Evolutionary conservation across 2,329 filamentous ascomycete genomes (phyloP), one percentile per base, ranked within the genome.

Genomic region (Microascus cirrosus): DNA sequence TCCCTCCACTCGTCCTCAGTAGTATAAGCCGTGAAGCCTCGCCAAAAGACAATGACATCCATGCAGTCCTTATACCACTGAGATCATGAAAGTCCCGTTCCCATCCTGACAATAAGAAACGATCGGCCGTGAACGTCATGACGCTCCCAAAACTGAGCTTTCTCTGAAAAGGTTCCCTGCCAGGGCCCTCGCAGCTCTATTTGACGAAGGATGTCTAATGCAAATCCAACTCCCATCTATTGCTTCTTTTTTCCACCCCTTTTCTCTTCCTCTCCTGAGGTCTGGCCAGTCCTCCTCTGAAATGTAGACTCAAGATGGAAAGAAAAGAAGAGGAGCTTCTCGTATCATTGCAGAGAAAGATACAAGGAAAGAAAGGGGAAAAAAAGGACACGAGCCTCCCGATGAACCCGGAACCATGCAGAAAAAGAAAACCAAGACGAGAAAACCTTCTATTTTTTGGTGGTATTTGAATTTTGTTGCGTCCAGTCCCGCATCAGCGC

Each of bases 201-300:
- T 50, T 51, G 53, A 58, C 55, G 52, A 55, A 58, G 45, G 24
- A 58, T 50, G 57, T 67, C 65, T 67, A 65, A 67, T 65, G 65
- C 63, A 64, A 59, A 62, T 61, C 63, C 65, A 67, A 67, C 65
- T 66, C 65, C 65, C 57, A 61, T 61, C 62, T 58, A 58, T 59
- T 59, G 39, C 53, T 55, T 51, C 54, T 45, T 57, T 58, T 56
- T n/a, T 56, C 22, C 34, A 54, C 39, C 54, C 18, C 39, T 42
- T 39, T 34, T 62, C 6, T 20, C 45, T 22, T 13, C 45, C 45
- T 13, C 45, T 10, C 22, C 42, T 20, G 5, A 24, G n/a, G n/a
- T 12, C n/a, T 24, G n/a, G 63, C 56, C 59, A 64, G 61, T 65
- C 64, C 64, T 61, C 60, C 62, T 62, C 55, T 22, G 28, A 20